Evolutionary conservation across 2,329 filamentous ascomycete genomes (phyloP), one percentile per base, ranked within the genome.

Genomic region (Neopestalotiopsis clavispora): DNA sequence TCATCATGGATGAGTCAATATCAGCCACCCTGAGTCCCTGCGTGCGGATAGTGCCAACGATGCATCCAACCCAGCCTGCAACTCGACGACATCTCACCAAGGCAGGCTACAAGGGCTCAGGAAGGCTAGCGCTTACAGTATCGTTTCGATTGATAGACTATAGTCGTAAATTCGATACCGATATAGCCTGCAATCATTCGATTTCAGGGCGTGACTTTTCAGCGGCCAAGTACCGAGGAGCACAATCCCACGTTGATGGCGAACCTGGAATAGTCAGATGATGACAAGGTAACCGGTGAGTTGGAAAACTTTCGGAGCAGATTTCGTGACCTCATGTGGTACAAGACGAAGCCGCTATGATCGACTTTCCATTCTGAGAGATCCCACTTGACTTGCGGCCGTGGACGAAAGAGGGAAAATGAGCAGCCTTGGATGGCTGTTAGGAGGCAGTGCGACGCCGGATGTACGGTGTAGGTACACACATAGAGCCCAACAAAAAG

Each of bases 41-140:
- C 45, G 23, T 28, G 45, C 45, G n/a, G 45, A 52, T 52, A 20
- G 59, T 40, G 59, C 13, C 34, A 34, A 38, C 59, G 32, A 20
- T 40, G 59, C 32, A 40, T 34, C 32, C 59, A n/a, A 13, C 32
- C 34, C 59, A n/a, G 28, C 32, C 59, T n/a, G 45, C 32, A 40
- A n/a, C 59, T 62, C 59, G 17, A 62, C 57, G 17, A 5, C 59
- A 34, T 62, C 28, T 34, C 32, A 62, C 59, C 32, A 62, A 12
- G 14, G 13, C 32, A 40, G 30, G 28, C 17, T 30, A n/a, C n/a
- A 14, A 62, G 59, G 59, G 14, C n/a, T 17, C 34, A 38, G 13
- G 13, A 32, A 20, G 59, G 12, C 10, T 62, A 62, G 59, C 34
- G 59, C 59, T 62, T 62, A 62, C 17, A 30, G 20, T 62, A 17